Evolutionary conservation across 2,329 filamentous ascomycete genomes (phyloP).

Genomic region (Colletotrichum acutatum): DNA sequence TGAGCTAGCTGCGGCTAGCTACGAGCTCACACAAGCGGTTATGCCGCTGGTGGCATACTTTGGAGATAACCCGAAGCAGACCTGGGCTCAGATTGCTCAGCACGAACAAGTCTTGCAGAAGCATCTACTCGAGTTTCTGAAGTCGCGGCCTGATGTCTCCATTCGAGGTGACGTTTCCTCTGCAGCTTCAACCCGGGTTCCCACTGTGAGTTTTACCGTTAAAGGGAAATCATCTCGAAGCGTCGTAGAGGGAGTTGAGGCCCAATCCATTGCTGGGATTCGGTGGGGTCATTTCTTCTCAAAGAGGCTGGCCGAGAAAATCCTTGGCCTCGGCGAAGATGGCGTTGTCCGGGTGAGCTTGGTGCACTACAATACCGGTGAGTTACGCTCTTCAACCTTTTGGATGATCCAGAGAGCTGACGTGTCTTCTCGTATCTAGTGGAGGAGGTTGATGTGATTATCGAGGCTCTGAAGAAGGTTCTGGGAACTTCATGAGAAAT

Average conservation of each 20-base stretch:
- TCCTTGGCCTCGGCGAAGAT: constrained; percentile 65
- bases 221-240: neutral
- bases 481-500: neutral
- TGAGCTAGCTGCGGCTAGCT: constrained; percentile 74
- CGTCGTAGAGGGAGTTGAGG: constrained; percentile 64
- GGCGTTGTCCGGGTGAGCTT: constrained; percentile 76
- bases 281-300: constrained; percentile 77
- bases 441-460: neutral
- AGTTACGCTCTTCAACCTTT: constrained; percentile 43
- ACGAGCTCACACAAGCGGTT: constrained; percentile 73
- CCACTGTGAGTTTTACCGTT: neutral
- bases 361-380: constrained; percentile 77
- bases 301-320: constrained; percentile 68
- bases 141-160: neutral
- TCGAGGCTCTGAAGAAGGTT: neutral
- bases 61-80: neutral
- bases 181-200: neutral
- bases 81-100: neutral
- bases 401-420: neutral
- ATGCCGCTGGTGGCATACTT: constrained; percentile 53
- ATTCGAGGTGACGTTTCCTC: neutral
- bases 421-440: neutral
- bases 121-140: neutral
- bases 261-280: constrained; percentile 67
- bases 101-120: neutral